Conservation (phyloP, 1,139 yeast species). For the Taiozyma sp. region DNA sequence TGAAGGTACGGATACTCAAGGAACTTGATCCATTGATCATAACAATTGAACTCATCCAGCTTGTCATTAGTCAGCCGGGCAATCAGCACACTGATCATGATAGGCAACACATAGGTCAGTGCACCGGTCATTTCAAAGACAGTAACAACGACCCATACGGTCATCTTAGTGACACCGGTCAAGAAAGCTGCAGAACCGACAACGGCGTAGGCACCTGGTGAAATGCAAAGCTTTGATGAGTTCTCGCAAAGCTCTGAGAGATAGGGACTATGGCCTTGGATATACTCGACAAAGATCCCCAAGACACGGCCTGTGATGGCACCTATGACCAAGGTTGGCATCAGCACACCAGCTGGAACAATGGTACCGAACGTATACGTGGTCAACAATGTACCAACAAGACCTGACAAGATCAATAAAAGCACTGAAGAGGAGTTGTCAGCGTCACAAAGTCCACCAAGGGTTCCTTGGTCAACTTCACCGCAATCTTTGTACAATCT, state of each 20-base stretch:
- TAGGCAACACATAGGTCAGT: conserved; percentile 71
- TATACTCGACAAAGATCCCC: conserved; percentile 53
- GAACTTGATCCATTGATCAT: conserved; percentile 39
- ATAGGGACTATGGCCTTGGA: conserved; percentile 38
- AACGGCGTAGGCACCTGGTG: conserved; percentile 84
- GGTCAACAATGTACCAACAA: conserved; percentile 53
- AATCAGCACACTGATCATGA: conserved; percentile 57
- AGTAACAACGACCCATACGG: conserved; percentile 81
- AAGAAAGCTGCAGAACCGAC: conserved; percentile 90
- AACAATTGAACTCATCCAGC: conserved; percentile 32
- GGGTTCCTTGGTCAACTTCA: conserved; percentile 10
- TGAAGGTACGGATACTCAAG: conserved; percentile 28
- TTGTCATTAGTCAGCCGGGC: conserved; percentile 44
- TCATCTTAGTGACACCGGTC: conserved; percentile 80
- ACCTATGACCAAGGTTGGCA: conserved; percentile 72
- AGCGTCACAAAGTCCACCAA: conserved; percentile 33
- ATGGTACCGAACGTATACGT: conserved; percentile 62
- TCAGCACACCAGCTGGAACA: conserved; percentile 71
- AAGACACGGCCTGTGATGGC: conserved; percentile 64
- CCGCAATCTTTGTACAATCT: conserved; percentile 65
- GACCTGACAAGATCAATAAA: conserved; percentile 38
- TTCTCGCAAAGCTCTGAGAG: conserved; percentile 23
- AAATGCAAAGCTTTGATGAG: conserved; percentile 42
- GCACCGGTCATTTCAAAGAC: conserved; percentile 91
- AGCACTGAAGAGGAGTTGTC: conserved; percentile 22